Evolutionary conservation across 2,329 filamentous ascomycete species (phyloP).

Genomic region (Scedosporium aurantiacum): DNA sequence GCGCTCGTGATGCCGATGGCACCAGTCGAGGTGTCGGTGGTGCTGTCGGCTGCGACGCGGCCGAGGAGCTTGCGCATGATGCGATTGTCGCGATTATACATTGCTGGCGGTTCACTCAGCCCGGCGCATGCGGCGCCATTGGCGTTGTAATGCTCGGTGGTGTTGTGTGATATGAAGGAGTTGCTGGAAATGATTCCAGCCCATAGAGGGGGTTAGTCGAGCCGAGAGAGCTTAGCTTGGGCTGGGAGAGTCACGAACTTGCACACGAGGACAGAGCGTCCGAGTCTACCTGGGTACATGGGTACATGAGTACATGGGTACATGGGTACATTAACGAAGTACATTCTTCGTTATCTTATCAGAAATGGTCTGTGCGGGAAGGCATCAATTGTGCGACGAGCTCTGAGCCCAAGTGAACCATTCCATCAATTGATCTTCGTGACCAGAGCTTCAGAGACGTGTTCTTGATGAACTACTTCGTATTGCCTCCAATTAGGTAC

Average conservation of each 20-base stretch:
- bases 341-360: background rate
- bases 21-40: conserved; percentile 30
- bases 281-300: too few species aligned
- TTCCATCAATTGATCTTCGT: background rate
- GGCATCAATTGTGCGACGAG: background rate
- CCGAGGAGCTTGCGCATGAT: conserved; percentile 52
- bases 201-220: background rate
- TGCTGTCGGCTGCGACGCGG: conserved; percentile 36
- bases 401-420: background rate
- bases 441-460: too few species aligned
- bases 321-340: too few species aligned
- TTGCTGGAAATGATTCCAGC: background rate
- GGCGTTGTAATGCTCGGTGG: background rate
- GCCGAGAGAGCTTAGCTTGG: background rate
- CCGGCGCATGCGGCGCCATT: conserved; percentile 22
- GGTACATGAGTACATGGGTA: too few species aligned
- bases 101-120: conserved; percentile 18
- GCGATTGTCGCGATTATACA: conserved; percentile 43
- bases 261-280: background rate
- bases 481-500: too few species aligned
- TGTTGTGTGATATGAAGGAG: background rate
- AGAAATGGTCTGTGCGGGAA: background rate
- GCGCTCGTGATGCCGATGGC: conserved; percentile 33
- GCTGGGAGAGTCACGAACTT: background rate
- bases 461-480: too few species aligned